Conservation (phyloP, 2,329 filamentous ascomycete genomes). For the Fusarium camptoceras region DNA sequence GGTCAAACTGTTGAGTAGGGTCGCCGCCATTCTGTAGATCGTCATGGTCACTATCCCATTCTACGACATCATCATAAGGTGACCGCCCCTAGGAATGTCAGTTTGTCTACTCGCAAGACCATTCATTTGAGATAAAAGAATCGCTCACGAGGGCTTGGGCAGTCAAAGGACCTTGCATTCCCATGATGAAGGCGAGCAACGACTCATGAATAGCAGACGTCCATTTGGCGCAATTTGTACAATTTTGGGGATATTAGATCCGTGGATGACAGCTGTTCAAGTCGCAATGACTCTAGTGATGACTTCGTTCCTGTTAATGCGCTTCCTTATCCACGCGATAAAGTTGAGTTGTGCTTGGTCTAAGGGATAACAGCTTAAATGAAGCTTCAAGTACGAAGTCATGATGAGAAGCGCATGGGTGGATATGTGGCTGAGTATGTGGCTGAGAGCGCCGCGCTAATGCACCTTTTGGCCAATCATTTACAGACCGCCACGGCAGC, state of each 20-base stretch:
- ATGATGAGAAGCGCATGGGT: slow-evolving; percentile 20
- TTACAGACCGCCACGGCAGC: slow-evolving; percentile 8
- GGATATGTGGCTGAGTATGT: slow-evolving; percentile 7
- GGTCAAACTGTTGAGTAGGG: slow-evolving; percentile 64
- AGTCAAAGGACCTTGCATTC: slow-evolving; percentile 66
- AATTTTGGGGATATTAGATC: background rate
- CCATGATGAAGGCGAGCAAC: slow-evolving; percentile 55
- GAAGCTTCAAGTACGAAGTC: slow-evolving; percentile 17
- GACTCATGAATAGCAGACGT: slow-evolving; percentile 12
- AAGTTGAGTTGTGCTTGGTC: background rate
- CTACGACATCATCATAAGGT: slow-evolving; percentile 68
- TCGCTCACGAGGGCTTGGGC: slow-evolving; percentile 65
- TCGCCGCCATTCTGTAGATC: slow-evolving; percentile 38
- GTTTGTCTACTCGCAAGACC: background rate
- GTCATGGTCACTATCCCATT: slow-evolving; percentile 55
- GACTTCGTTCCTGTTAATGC: background rate
- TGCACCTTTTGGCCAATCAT: slow-evolving; percentile 24
- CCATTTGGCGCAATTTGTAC: background rate
- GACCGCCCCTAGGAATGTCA: slow-evolving; percentile 63
- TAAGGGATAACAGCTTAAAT: background rate
- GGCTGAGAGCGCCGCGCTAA: slow-evolving; percentile 28
- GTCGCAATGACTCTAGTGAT: background rate
- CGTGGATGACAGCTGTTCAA: background rate
- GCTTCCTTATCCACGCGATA: background rate
- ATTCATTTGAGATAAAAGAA: background rate